These are phyloP conservation scores for Phytophthora sansomeana DNA, from an alignment of 352 stramenopile genomes.

Conservation along the genomic window DNA sequence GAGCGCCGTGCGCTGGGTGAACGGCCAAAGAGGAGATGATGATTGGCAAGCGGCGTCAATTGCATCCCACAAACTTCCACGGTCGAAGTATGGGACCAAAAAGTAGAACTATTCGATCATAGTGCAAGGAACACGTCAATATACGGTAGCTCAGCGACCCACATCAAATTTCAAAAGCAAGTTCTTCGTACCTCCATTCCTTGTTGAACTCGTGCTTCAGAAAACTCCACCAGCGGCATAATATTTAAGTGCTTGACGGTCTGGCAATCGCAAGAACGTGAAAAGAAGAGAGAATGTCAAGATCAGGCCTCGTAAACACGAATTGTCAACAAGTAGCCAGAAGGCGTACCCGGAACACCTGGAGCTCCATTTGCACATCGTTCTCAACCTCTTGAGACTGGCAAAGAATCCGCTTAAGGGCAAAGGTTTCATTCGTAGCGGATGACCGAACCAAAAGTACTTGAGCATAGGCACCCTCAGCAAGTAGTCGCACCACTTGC, in stretches of 20 bases:
- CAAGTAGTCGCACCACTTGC: conserved; percentile 71
- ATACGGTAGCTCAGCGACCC: not conserved
- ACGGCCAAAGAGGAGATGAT: conserved; percentile 83
- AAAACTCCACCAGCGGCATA: conserved; percentile 83
- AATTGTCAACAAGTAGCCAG: not conserved
- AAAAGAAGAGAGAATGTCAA: conserved; percentile 3
- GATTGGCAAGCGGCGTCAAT: conserved; percentile 71
- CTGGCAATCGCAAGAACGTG: conserved; percentile 31
- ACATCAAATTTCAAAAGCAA: not conserved
- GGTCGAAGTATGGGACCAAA: conserved; percentile 87
- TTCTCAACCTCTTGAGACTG: conserved; percentile 84
- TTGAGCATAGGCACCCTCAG: conserved; percentile 82
- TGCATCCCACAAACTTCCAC: conserved; percentile 82
- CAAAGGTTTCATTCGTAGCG: conserved; percentile 75
- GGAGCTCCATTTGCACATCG: conserved; percentile 81
- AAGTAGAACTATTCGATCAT: conserved; percentile 70
- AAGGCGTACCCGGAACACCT: conserved; percentile 70
- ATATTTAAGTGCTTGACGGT: conserved; percentile 85
- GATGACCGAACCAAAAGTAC: conserved; percentile 82
- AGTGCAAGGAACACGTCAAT: not conserved
- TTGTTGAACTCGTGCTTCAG: conserved; percentile 67
- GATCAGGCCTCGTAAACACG: not conserved
- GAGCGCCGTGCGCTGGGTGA: conserved; percentile 80
- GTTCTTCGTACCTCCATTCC: conserved; percentile 66
- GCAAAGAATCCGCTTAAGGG: conserved; percentile 84